Percentiles rank a stretch among this genome's conserved stretches.
These are phyloP conservation scores for Colletotrichum kahawae DNA, from an alignment of 2,329 filamentous ascomycete genomes.

Conservation along the genomic window DNA sequence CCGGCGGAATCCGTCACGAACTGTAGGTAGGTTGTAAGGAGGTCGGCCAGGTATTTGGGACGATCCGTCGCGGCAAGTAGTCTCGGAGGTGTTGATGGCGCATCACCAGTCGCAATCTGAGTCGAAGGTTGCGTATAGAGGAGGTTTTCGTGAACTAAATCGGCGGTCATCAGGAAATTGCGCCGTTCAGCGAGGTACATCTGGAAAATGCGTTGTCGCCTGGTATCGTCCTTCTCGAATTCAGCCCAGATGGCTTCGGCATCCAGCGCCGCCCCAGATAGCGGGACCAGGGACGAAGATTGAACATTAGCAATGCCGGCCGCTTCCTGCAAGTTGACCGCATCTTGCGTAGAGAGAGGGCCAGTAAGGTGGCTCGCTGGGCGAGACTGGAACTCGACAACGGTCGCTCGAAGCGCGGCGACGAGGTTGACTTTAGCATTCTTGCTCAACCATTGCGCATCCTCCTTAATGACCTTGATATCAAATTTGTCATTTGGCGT, in stretches of 20 bases:
- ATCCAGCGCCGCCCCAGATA: slow-evolving; percentile 55
- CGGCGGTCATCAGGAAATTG: slow-evolving; percentile 68
- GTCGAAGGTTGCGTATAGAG: slow-evolving; percentile 40
- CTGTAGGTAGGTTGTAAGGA: slow-evolving; percentile 54
- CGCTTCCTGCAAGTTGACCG: slow-evolving; percentile 76
- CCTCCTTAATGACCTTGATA: slow-evolving; percentile 80
- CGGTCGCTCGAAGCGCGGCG: slow-evolving; percentile 77
- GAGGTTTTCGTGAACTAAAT: slow-evolving; percentile 58
- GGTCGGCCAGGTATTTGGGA: slow-evolving; percentile 44
- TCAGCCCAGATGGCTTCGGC: slow-evolving; percentile 60
- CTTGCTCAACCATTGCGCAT: slow-evolving; percentile 85
- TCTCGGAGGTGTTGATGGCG: not conserved
- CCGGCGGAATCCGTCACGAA: slow-evolving; percentile 54
- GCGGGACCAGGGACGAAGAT: slow-evolving; percentile 60
- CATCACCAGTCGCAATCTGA: slow-evolving; percentile 7
- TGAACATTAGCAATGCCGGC: slow-evolving; percentile 68
- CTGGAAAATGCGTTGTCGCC: slow-evolving; percentile 71
- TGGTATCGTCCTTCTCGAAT: slow-evolving; percentile 67
- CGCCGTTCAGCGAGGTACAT: slow-evolving; percentile 76
- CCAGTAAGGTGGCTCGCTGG: slow-evolving; percentile 74
- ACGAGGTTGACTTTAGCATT: slow-evolving; percentile 80
- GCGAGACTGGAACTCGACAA: slow-evolving; percentile 84
- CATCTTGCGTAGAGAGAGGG: slow-evolving; percentile 78
- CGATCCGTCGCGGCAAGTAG: not conserved
- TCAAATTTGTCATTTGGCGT: slow-evolving; percentile 71